Evolutionary conservation across 2,329 filamentous ascomycete species (phyloP), one percentile per base, ranked within the genome.

Genomic region (Aphanocladium album): DNA sequence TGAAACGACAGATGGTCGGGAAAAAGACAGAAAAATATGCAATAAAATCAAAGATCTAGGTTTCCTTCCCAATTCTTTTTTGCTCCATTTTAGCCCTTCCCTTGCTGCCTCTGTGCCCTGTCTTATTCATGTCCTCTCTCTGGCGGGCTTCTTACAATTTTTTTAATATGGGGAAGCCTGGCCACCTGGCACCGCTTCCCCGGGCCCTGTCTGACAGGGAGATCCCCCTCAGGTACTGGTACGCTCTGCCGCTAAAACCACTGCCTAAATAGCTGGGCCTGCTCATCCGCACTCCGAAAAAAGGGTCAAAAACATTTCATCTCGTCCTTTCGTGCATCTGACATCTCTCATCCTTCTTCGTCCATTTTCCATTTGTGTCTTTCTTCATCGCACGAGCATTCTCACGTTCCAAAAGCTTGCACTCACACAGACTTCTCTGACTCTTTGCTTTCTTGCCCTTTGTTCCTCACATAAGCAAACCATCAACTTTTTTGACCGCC

Each of bases 81-180:
- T 12, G 3, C 21, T 25, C 19, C 2, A 12, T 47, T 47, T 47
- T 23, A 14, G 11, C 23, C 23, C n/a, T 16, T 52, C 30, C 5
- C 30, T 30, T 5, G 30, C 30, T 5, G 9, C 27, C 17, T 30
- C 11, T 21, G 2, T 12, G 47, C 16, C 25, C 43, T 19, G 35
- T 11, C 12, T n/a, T 23, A n/a, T 11, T 11, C 21, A 46, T 39
- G 25, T 17, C 17, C 25, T 27, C 3, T 35, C 16, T 11, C 7
- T 47, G 8, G 16, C 27, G 27, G 49, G 33, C n/a, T 21, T 19
- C 41, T 45, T 30, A 1, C 3, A 5, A 25, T 45, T 33, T 53
- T 59, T 59, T 57, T 58, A 60, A 53, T 60, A 60, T 60, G 57
- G 57, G 50, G 57, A 60, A 51, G 3, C 7, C 27, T 21, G 14